These are phyloP conservation scores for Talaromyces proteolyticus DNA, from an alignment of 495 filamentous ascomycete species.

Conservation along the genomic window DNA sequence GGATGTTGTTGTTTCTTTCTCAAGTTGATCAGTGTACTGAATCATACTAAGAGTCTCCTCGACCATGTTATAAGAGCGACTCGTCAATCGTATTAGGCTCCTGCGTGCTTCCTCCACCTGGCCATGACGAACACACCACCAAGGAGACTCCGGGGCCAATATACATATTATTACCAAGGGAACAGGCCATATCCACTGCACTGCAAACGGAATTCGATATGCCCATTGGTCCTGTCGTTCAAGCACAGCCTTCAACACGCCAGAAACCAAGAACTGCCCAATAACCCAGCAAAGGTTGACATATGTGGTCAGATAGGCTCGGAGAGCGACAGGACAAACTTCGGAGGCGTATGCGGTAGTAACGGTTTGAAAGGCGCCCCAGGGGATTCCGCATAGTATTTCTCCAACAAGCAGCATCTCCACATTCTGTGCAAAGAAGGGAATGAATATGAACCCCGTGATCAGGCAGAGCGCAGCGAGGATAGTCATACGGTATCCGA, in stretches of 20 bases:
- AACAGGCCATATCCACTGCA: constrained; percentile 85
- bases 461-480: constrained; percentile 62
- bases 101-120: constrained; percentile 61
- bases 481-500: constrained; percentile 69
- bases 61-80: constrained; percentile 58
- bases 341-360: constrained; percentile 80
- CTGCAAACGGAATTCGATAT: constrained; percentile 62
- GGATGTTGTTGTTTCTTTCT: constrained; percentile 60
- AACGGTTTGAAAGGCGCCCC: constrained; percentile 78
- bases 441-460: constrained; percentile 60
- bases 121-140: constrained; percentile 76
- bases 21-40: constrained; percentile 72
- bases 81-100: constrained; percentile 53
- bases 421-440: constrained; percentile 72
- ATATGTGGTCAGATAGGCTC: constrained; percentile 71
- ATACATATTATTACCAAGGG: constrained; percentile 66
- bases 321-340: constrained; percentile 66
- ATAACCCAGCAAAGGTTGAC: constrained; percentile 82
- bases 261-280: constrained; percentile 69
- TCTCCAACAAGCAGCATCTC: constrained; percentile 64
- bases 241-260: constrained; percentile 64
- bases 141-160: constrained; percentile 72
- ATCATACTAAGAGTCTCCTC: constrained; percentile 81
- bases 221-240: constrained; percentile 54
- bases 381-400: constrained; percentile 72